Evolutionary conservation across 169 alveolate species (phyloP).

Genomic region (Toxoplasma gondii): DNA sequence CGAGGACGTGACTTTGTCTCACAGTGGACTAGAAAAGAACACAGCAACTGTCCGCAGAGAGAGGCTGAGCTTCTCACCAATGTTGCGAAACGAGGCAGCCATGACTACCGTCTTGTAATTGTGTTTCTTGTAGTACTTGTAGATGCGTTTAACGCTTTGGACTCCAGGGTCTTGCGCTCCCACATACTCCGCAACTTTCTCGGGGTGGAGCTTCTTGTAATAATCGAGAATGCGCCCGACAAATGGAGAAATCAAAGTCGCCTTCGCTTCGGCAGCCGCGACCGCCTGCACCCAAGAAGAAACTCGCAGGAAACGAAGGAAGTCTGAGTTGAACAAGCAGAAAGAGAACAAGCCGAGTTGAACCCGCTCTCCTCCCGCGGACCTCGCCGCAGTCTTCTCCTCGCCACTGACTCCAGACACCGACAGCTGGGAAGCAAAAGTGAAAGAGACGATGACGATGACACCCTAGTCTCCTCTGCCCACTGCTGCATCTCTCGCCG

Average conservation of each 20-base stretch:
- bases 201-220: slow-evolving; percentile 70
- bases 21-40: background rate
- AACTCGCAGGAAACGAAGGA: background rate
- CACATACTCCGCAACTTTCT: slow-evolving; percentile 37
- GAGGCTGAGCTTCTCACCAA: slow-evolving; percentile 52
- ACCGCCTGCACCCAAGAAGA: slow-evolving; percentile 74
- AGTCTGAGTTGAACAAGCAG: no score
- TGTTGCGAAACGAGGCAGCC: slow-evolving; percentile 88
- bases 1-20: no score
- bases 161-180: slow-evolving; percentile 87
- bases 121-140: slow-evolving; percentile 80
- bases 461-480: no score
- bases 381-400: no score
- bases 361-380: no score
- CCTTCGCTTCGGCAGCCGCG: slow-evolving; percentile 89
- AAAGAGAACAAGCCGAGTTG: no score
- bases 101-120: slow-evolving; percentile 82
- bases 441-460: no score
- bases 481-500: no score
- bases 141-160: slow-evolving; percentile 75
- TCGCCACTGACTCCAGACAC: no score
- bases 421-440: no score
- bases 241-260: slow-evolving; percentile 84
- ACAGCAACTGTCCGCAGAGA: background rate
- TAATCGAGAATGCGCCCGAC: slow-evolving; percentile 89